phyloP scores from a whole-genome alignment of 2,329 filamentous ascomycete genomes.

The Fusarium keratoplasticum region DNA sequence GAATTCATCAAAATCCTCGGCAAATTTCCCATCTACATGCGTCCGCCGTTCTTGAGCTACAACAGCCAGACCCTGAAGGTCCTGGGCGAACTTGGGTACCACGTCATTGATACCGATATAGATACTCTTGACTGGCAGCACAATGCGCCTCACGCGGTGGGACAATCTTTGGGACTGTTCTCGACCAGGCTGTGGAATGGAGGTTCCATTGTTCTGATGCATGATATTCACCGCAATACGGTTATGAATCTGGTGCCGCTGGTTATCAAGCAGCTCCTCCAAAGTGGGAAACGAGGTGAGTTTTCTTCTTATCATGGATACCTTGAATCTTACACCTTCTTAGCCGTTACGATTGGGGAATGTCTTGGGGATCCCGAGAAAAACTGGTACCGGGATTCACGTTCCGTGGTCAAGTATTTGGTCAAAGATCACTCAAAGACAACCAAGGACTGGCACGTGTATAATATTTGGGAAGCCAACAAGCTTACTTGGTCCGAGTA shows the following conservation, averaged over 20 bases:
- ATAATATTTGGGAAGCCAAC: not conserved
- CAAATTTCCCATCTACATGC: conserved; percentile 50
- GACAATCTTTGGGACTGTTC: conserved; percentile 50
- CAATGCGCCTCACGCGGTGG: conserved; percentile 57
- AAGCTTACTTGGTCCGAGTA: not conserved
- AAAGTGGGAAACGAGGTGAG: conserved; percentile 19
- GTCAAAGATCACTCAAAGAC: not conserved
- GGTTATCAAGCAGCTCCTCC: conserved; percentile 12
- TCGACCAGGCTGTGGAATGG: conserved; percentile 38
- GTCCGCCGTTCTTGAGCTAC: conserved; percentile 53
- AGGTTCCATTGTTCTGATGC: conserved; percentile 60
- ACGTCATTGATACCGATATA: conserved; percentile 64
- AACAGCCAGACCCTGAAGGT: conserved; percentile 43
- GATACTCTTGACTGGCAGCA: conserved; percentile 68
- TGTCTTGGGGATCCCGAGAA: conserved; percentile 21
- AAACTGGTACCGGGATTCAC: conserved; percentile 23
- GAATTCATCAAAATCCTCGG: conserved; percentile 47
- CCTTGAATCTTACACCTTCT: not conserved
- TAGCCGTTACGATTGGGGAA: conserved; percentile 26
- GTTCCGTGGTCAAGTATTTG: not conserved
- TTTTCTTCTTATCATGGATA: rapidly evolving
- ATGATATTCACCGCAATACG: conserved; percentile 58
- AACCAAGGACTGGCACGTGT: not conserved
- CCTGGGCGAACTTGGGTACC: conserved; percentile 56
- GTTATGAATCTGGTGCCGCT: conserved; percentile 49